phyloP scores from a whole-genome alignment of 1,139 yeast species.

The Taphrina sp. region DNA sequence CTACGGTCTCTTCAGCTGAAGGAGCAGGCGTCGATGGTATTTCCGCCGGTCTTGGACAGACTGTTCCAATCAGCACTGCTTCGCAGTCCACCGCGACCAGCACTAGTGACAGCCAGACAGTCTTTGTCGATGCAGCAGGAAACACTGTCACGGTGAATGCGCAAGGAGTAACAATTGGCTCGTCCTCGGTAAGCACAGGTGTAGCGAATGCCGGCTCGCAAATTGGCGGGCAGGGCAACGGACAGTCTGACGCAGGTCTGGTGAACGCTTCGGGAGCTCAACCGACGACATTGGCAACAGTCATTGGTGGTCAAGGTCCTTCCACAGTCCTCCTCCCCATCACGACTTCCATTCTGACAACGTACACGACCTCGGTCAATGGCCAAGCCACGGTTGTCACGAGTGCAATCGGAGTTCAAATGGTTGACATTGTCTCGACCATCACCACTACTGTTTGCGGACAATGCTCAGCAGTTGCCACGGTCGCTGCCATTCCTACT shows the following conservation, averaged over 20 bases:
- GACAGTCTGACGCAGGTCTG: background rate
- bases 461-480: background rate
- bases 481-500: background rate
- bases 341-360: background rate
- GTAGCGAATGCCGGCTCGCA: background rate
- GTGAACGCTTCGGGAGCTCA: background rate
- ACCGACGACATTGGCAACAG: background rate
- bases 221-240: background rate
- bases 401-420: background rate
- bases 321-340: background rate
- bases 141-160: background rate
- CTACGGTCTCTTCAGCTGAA: background rate
- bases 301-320: background rate
- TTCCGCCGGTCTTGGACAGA: background rate
- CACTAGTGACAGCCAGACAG: too few relatives aligned
- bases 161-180: background rate
- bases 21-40: background rate
- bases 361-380: constrained; percentile 8
- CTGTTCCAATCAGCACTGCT: background rate
- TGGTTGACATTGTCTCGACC: background rate
- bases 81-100: background rate
- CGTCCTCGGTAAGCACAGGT: background rate
- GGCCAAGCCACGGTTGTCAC: constrained; percentile 7
- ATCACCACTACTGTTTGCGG: background rate
- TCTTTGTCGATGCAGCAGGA: too few relatives aligned